A percentile compares a stretch with the other conserved stretches of the same genome.
Conservation (phyloP, 1,284 basidiomycete genomes). For the Mycosarcoma mackinlayi region DNA sequence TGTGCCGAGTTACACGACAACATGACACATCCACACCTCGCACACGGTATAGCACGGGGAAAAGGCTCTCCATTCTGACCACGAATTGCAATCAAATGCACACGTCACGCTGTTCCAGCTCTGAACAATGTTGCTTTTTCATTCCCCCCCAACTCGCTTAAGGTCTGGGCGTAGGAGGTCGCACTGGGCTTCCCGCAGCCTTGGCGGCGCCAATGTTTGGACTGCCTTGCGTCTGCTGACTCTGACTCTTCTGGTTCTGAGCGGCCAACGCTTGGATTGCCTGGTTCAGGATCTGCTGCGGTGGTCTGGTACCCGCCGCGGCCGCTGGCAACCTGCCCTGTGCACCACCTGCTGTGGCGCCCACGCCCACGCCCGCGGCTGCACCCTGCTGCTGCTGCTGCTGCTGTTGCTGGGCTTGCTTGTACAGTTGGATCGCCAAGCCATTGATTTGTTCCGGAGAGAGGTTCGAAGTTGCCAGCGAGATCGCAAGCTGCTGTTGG, state of each 20-base stretch:
- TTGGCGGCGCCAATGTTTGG: slow-evolving; percentile 12
- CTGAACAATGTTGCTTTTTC: background rate
- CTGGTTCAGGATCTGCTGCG: slow-evolving; percentile 43
- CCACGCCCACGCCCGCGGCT: too few species aligned
- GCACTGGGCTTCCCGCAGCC: background rate
- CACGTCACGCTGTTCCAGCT: too few species aligned
- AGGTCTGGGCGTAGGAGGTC: background rate
- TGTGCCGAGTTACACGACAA: too few species aligned
- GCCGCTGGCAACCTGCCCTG: too few species aligned
- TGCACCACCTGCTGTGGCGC: too few species aligned
- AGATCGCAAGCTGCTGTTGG: slow-evolving; percentile 60
- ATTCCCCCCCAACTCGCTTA: background rate
- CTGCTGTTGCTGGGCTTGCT: slow-evolving; percentile 43
- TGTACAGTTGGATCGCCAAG: slow-evolving; percentile 58
- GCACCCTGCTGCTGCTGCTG: too few species aligned
- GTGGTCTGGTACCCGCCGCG: slow-evolving; percentile 8
- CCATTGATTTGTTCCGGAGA: slow-evolving; percentile 61
- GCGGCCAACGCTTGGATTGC: slow-evolving; percentile 41
- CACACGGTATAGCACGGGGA: too few species aligned
- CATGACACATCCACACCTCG: too few species aligned
- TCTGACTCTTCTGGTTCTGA: slow-evolving; percentile 36
- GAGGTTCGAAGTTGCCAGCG: slow-evolving; percentile 52
- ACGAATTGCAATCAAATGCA: too few species aligned
- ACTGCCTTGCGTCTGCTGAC: slow-evolving; percentile 10
- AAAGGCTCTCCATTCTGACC: too few species aligned